Percentiles rank a stretch among this genome's conserved stretches.
These are phyloP conservation scores for Diplotaxis tenuifolia DNA, from an alignment of 345 rosid species.

Conservation along the genomic window DNA sequence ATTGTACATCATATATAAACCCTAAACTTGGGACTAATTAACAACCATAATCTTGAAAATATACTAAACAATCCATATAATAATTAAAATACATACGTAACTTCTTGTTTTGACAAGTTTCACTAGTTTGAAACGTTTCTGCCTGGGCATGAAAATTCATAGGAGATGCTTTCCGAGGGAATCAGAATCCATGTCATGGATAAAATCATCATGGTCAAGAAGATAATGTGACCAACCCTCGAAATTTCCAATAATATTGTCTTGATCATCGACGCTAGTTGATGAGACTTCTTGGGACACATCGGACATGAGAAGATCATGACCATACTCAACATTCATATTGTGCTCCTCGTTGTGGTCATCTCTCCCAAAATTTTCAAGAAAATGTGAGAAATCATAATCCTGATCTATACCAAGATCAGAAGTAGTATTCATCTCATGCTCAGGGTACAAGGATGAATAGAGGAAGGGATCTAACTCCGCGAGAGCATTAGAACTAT, in stretches of 20 bases:
- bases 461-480: slow-evolving; percentile 22
- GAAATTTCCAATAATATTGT: slow-evolving; percentile 12
- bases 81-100: not conserved
- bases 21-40: slow-evolving; percentile 4
- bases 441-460: slow-evolving; percentile 20
- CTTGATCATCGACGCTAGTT: slow-evolving; percentile 39
- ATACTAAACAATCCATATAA: slow-evolving; percentile 16
- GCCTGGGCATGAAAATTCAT: slow-evolving; percentile 14
- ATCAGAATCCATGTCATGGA: slow-evolving; percentile 27
- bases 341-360: slow-evolving; percentile 19
- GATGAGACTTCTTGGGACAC: slow-evolving; percentile 37
- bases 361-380: slow-evolving; percentile 18
- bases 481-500: slow-evolving; percentile 7
- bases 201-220: slow-evolving; percentile 20
- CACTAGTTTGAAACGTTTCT: slow-evolving; percentile 7
- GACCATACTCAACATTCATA: slow-evolving; percentile 12
- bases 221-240: slow-evolving; percentile 36
- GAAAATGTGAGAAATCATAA: slow-evolving; percentile 26
- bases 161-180: slow-evolving; percentile 21
- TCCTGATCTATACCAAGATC: slow-evolving; percentile 15
- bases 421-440: slow-evolving; percentile 23
- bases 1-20: not conserved
- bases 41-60: not conserved
- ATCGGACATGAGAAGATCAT: slow-evolving; percentile 27
- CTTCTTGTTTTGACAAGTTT: not conserved